Conservation (phyloP, 768 basidiomycete species). For the Mrakia gelida region DNA sequence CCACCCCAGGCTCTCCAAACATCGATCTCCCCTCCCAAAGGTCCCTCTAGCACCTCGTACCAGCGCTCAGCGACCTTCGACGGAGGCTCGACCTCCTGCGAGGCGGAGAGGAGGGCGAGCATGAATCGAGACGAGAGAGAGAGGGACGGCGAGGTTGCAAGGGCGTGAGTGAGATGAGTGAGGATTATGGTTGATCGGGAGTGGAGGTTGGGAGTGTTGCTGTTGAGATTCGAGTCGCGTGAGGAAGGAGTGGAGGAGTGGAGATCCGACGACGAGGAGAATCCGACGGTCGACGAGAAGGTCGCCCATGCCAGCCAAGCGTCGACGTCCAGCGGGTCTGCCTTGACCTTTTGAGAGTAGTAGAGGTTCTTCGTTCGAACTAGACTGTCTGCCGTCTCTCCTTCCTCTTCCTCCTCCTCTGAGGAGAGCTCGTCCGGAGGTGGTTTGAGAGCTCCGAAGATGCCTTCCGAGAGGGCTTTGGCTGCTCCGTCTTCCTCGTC, state of each 20-base stretch:
- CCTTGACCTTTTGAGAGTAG: slow-evolving; percentile 38
- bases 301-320: slow-evolving; percentile 43
- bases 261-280: not conserved
- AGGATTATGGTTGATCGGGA: slow-evolving; percentile 43
- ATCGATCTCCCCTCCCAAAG: slow-evolving; percentile 25
- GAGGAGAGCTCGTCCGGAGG: slow-evolving; percentile 19
- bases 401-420: slow-evolving; percentile 34
- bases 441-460: slow-evolving; percentile 34
- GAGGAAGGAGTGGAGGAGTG: slow-evolving; percentile 33
- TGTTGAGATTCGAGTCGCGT: slow-evolving; percentile 25
- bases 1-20: slow-evolving; percentile 30
- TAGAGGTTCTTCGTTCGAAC: slow-evolving; percentile 35
- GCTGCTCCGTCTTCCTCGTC: slow-evolving; percentile 34
- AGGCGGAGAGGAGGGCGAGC: slow-evolving; percentile 42
- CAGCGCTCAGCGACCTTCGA: slow-evolving; percentile 41
- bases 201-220: slow-evolving; percentile 25
- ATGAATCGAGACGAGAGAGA: slow-evolving; percentile 37
- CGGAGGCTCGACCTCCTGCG: slow-evolving; percentile 42
- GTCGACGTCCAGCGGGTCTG: slow-evolving; percentile 37
- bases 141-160: slow-evolving; percentile 38
- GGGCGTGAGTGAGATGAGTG: slow-evolving; percentile 43
- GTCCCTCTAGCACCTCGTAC: slow-evolving; percentile 38
- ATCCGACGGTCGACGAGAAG: slow-evolving; percentile 35
- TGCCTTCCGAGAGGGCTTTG: slow-evolving; percentile 36
- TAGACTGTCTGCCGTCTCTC: slow-evolving; percentile 37